phyloP scores from a whole-genome alignment of 345 rosid genomes.

The Carallia brachiata region DNA sequence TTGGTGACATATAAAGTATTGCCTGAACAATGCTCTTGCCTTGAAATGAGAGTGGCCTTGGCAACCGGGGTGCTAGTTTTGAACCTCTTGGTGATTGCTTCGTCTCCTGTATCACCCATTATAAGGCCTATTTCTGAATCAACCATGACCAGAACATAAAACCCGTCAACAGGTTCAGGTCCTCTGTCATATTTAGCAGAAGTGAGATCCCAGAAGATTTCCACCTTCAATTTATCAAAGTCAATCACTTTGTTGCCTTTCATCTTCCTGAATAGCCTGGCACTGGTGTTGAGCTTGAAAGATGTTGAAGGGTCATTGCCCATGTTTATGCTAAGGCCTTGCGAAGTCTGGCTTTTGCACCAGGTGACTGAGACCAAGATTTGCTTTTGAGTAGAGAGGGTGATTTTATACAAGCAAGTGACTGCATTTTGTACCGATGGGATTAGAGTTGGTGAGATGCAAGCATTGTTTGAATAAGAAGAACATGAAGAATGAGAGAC shows the following conservation, averaged over 20 bases:
- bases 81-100: conserved; percentile 43
- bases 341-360: conserved; percentile 45
- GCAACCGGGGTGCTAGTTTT: conserved; percentile 24
- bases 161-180: conserved; percentile 69
- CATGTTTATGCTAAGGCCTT: conserved; percentile 57
- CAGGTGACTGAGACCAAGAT: conserved; percentile 45
- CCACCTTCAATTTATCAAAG: conserved; percentile 44
- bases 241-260: conserved; percentile 68
- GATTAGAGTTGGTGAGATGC: conserved; percentile 49
- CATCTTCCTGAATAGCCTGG: conserved; percentile 68
- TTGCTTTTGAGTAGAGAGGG: conserved; percentile 36
- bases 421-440: conserved; percentile 74
- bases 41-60: conserved; percentile 43
- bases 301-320: conserved; percentile 50
- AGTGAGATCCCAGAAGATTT: conserved; percentile 84
- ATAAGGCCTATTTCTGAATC: conserved; percentile 64
- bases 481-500: conserved; percentile 66
- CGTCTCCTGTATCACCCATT: conserved; percentile 60
- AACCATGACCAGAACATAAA: conserved; percentile 59
- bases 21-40: conserved; percentile 79
- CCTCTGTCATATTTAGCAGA: conserved; percentile 53
- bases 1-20: conserved; percentile 60
- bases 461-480: conserved; percentile 47
- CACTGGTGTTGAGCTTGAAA: conserved; percentile 61
- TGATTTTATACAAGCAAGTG: conserved; percentile 54